These are phyloP conservation scores for Papiliotrema terrestris DNA, from an alignment of 1,284 basidiomycete species.

Conservation along the genomic window DNA sequence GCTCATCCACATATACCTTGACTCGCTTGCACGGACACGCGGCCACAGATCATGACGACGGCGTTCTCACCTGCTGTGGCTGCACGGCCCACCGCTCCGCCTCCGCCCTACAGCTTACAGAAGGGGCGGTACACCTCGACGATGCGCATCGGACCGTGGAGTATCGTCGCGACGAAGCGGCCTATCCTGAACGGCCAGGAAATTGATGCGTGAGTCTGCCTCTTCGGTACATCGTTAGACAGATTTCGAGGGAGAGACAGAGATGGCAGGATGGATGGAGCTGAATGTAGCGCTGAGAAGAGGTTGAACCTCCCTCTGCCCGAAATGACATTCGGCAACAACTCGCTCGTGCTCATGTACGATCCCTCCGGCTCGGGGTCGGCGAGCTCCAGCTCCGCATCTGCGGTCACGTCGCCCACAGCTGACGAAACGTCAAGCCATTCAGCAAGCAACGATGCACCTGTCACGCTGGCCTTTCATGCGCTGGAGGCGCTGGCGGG, in stretches of 20 bases:
- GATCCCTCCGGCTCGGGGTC: constrained; percentile 6
- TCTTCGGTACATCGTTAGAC: not conserved
- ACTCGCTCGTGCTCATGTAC: constrained; percentile 62
- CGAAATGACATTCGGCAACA: constrained; percentile 96
- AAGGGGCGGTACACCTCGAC: constrained; percentile 26
- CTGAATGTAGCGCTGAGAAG: constrained; percentile 59
- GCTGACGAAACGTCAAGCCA: too few relatives aligned
- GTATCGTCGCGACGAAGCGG: constrained; percentile 44
- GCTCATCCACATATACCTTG: too few relatives aligned
- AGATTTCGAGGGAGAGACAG: not conserved
- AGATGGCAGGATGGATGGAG: not conserved
- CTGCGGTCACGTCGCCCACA: not conserved
- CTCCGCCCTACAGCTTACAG: constrained; percentile 12
- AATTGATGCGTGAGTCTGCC: constrained; percentile 51
- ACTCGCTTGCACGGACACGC: not conserved
- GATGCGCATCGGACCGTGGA: constrained; percentile 47
- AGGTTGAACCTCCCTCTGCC: constrained; percentile 79
- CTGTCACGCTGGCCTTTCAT: constrained; percentile 65
- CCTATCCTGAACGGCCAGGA: constrained; percentile 52
- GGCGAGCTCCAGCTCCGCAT: constrained; percentile 4
- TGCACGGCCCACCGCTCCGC: constrained; percentile 9
- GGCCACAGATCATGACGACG: too few relatives aligned
- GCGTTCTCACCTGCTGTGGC: constrained; percentile 3
- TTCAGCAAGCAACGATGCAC: too few relatives aligned
- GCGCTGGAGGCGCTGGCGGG: constrained; percentile 65